Evolutionary conservation across 306 rosid genomes (phyloP).

Genomic region (peach (Prunus persica)): DNA sequence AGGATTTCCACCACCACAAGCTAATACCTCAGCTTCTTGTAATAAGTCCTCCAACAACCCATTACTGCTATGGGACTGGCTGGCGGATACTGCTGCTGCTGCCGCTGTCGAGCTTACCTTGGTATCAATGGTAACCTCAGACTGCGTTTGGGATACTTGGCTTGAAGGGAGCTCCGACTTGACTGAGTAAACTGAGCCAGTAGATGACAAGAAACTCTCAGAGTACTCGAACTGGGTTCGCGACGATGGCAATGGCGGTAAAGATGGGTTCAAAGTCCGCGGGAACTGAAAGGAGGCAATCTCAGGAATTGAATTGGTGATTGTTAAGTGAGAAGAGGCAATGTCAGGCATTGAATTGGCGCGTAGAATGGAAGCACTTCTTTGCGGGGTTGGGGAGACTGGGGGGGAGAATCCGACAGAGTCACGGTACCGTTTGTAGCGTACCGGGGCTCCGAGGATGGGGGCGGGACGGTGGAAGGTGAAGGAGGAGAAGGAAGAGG

Average conservation of each 20-base stretch:
- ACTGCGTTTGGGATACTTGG: slow-evolving; percentile 46
- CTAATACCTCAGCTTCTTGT: slow-evolving; percentile 49
- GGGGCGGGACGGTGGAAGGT: slow-evolving; percentile 66
- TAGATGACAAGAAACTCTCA: background rate
- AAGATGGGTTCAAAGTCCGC: slow-evolving; percentile 16
- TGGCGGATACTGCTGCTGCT: background rate
- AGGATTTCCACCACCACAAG: slow-evolving; percentile 25
- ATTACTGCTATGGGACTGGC: slow-evolving; percentile 9
- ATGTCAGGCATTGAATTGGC: slow-evolving; percentile 14
- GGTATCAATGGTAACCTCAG: slow-evolving; percentile 27
- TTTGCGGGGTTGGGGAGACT: slow-evolving; percentile 14
- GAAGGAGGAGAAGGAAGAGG: slow-evolving; percentile 34
- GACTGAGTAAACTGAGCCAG: slow-evolving; percentile 19
- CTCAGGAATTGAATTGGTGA: background rate
- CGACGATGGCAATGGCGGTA: slow-evolving; percentile 25
- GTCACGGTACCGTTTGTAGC: slow-evolving; percentile 47
- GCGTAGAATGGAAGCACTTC: background rate
- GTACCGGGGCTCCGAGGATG: slow-evolving; percentile 34
- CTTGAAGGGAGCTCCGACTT: slow-evolving; percentile 70
- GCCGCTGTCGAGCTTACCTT: slow-evolving; percentile 26
- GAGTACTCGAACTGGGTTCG: slow-evolving; percentile 41
- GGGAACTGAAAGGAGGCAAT: slow-evolving; percentile 46
- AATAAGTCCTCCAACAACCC: slow-evolving; percentile 55
- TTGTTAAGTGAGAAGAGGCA: slow-evolving; percentile 26
- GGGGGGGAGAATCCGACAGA: slow-evolving; percentile 23